Evolutionary conservation across 169 alveolate genomes (phyloP), one percentile per base, ranked within the genome.

Genomic region (Babesia microti): DNA sequence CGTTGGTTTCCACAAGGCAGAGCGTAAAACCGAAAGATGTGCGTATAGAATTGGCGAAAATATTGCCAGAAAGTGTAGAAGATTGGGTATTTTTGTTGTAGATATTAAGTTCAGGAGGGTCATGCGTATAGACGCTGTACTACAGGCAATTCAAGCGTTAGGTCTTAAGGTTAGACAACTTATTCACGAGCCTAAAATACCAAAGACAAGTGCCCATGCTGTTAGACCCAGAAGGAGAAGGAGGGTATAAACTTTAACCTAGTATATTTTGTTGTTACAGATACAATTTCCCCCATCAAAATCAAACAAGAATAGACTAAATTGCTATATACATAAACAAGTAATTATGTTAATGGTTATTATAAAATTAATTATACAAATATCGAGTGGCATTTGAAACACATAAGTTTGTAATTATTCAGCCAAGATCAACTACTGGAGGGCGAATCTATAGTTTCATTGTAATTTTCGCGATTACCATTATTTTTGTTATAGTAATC

Each of bases 31-130:
- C 29, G 72, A 68, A 47, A 70, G 75, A 32, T 78, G 87, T 50
- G 88, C 91, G 29, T 71, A 73, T 59, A 73, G 91, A 24, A 73
- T 84, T 15, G 91, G 87, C 2, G 83, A 73, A 52, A 84, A 84
- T 51, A 68, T 84, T 6, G 91, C 91, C 34, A 78, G 85, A 37
- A 84, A 84, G 57, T 78, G 89, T 59, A 65, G 56, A 57, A 73
- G 91, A 26, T 80, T 84, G 17, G 91, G 91, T 4, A 72, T 84
- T 6, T 55, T 55, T 15, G 74, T 74, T 9, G 78, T 70, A 11
- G 89, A 81, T 32, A 72, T 80, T 39, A 74, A 70, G 57, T 84
- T 84, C 47, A 52, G 91, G 41, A 51, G 91, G 44, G 48, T 84
- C 23, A 68, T 59, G 83, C 53, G 87, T 32, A 79, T 84, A n/a